Evolutionary conservation across 805 yeast species (phyloP).

Genomic region (Yarrowia yakushimensis): DNA sequence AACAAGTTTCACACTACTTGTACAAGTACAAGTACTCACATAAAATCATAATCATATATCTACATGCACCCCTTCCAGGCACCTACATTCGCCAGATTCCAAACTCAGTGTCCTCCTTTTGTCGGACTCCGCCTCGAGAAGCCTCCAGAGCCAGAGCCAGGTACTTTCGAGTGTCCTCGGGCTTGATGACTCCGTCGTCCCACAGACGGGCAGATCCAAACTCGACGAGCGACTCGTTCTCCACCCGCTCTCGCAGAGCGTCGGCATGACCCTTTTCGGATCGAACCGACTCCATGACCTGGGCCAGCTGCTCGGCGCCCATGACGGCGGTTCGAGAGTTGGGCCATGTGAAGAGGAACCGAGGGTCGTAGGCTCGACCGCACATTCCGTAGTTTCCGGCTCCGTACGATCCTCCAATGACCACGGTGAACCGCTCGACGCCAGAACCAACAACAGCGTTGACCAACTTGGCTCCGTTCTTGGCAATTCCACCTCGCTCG

Average conservation of each 20-base stretch:
- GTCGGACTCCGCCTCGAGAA: constrained; percentile 28
- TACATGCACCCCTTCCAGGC: not conserved
- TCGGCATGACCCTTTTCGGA: constrained; percentile 30
- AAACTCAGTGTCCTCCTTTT: constrained; percentile 30
- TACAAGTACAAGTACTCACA: too few species aligned
- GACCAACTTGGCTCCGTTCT: constrained; percentile 38
- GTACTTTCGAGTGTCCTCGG: constrained; percentile 34
- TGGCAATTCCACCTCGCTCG: constrained; percentile 38
- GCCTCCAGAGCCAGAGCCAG: constrained; percentile 36
- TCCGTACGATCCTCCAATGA: constrained; percentile 38
- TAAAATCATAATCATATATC: too few species aligned
- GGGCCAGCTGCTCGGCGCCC: constrained; percentile 38
- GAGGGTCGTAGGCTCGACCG: constrained; percentile 37
- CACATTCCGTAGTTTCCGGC: constrained; percentile 40
- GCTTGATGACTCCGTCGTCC: constrained; percentile 38
- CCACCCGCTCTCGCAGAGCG: constrained; percentile 33
- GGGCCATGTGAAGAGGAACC: constrained; percentile 39
- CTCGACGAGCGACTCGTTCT: constrained; percentile 33
- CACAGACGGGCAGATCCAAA: constrained; percentile 37
- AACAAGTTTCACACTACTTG: too few species aligned
- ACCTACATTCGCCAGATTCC: constrained; percentile 37
- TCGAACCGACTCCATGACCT: constrained; percentile 36
- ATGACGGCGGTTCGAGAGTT: constrained; percentile 38
- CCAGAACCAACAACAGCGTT: constrained; percentile 38
- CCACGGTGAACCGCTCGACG: constrained; percentile 37